Conservation (phyloP, 345 rosid genomes). For the Kernera saxatilis region DNA sequence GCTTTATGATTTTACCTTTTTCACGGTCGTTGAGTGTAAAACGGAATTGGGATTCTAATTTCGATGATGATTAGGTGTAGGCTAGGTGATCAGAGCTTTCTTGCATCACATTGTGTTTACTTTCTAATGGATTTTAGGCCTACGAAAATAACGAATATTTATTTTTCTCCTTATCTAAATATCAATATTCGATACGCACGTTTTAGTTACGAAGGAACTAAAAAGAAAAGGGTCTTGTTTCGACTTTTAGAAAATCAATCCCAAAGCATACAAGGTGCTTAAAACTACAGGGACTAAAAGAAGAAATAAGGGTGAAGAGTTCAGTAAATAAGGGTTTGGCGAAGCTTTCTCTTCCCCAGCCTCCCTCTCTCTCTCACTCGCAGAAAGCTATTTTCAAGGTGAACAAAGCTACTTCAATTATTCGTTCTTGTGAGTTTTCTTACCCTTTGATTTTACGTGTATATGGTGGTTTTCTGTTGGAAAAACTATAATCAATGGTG, state of each 20-base stretch:
- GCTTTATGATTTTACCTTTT: too few species aligned
- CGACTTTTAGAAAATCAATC: background rate
- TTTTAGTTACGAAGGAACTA: background rate
- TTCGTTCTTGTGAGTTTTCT: background rate
- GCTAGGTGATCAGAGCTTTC: too few species aligned
- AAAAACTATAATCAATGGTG: background rate
- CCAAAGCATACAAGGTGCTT: too few species aligned
- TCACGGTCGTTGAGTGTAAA: too few species aligned
- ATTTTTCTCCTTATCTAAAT: too few species aligned
- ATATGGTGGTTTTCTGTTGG: background rate
- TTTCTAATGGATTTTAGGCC: too few species aligned
- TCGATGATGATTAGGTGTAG: too few species aligned
- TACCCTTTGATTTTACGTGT: background rate
- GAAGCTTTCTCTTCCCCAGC: background rate
- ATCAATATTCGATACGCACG: too few species aligned
- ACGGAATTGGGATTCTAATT: too few species aligned
- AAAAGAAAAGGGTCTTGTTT: background rate
- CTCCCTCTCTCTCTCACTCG: background rate
- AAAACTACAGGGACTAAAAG: background rate
- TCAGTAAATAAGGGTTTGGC: conserved; percentile 1
- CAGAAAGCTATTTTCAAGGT: background rate
- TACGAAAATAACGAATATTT: too few species aligned
- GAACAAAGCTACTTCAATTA: background rate
- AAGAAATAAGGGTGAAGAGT: background rate
- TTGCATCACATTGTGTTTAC: too few species aligned